Evolutionary conservation across 768 basidiomycete species (phyloP).

Genomic region (Tricholoma sp.): DNA sequence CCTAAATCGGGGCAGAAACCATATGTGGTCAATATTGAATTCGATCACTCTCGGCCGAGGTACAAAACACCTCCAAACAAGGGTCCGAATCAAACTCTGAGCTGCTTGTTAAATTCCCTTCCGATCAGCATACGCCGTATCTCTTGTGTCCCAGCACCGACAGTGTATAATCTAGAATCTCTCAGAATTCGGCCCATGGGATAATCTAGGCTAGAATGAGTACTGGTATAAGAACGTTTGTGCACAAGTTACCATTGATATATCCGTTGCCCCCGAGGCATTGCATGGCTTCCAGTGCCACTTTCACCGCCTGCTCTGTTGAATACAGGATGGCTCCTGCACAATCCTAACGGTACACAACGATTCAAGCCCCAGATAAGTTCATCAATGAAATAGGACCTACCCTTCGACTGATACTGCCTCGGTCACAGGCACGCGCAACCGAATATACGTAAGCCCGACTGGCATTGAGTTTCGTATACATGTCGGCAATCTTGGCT

Average conservation of each 20-base stretch:
- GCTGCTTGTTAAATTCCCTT: slow-evolving; percentile 81
- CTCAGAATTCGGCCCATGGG: slow-evolving; percentile 83
- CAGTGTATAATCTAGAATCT: slow-evolving; percentile 84
- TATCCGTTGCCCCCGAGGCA: slow-evolving; percentile 95
- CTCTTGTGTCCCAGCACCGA: slow-evolving; percentile 97
- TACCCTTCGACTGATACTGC: slow-evolving; percentile 72
- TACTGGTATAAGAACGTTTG: not conserved
- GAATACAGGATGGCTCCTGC: slow-evolving; percentile 93
- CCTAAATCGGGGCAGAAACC: slow-evolving; percentile 15
- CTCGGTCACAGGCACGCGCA: slow-evolving; percentile 80
- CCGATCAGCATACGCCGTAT: slow-evolving; percentile 93
- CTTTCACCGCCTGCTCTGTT: slow-evolving; percentile 88
- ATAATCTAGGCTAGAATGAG: slow-evolving; percentile 54
- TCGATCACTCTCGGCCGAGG: slow-evolving; percentile 18
- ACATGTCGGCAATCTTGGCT: slow-evolving; percentile 92
- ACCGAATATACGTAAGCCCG: slow-evolving; percentile 92
- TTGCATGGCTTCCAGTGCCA: slow-evolving; percentile 88
- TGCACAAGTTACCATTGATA: slow-evolving; percentile 65
- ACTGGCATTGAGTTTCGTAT: slow-evolving; percentile 85
- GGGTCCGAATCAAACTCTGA: slow-evolving; percentile 14
- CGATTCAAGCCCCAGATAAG: not conserved
- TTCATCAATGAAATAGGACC: slow-evolving; percentile 20
- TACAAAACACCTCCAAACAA: slow-evolving; percentile 7
- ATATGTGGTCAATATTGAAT: slow-evolving; percentile 14
- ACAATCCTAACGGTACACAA: slow-evolving; percentile 60